phyloP scores from a whole-genome alignment of 2,329 filamentous ascomycete genomes.

The Podosphaera xanthii region DNA sequence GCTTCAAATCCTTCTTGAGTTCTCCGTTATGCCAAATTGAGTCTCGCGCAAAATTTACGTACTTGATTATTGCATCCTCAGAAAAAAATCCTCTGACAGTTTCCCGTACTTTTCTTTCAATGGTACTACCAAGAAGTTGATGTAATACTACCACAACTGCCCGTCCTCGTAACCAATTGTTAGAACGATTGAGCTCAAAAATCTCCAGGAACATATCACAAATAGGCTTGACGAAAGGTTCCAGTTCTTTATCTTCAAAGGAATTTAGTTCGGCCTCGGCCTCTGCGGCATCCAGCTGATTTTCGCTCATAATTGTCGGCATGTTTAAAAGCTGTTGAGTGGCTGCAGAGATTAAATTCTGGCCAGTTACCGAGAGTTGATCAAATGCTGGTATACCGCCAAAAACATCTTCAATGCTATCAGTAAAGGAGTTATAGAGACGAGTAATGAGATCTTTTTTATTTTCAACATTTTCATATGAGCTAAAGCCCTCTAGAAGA shows the following conservation, averaged over 20 bases:
- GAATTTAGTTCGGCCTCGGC: constrained; percentile 86
- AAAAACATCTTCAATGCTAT: constrained; percentile 94
- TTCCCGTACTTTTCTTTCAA: constrained; percentile 86
- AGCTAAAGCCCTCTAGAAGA: constrained; percentile 30
- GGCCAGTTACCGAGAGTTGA: constrained; percentile 76
- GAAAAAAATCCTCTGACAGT: constrained; percentile 49
- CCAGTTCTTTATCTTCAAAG: constrained; percentile 71
- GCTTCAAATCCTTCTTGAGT: constrained; percentile 23
- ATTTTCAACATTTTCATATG: constrained; percentile 36
- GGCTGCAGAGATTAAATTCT: constrained; percentile 67
- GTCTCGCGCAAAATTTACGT: constrained; percentile 50
- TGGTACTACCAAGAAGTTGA: constrained; percentile 83
- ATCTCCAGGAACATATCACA: constrained; percentile 92
- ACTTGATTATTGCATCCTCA: constrained; percentile 57
- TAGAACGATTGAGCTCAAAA: constrained; percentile 83
- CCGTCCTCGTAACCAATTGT: constrained; percentile 89
- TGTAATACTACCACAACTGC: constrained; percentile 93
- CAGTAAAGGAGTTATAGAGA: constrained; percentile 87
- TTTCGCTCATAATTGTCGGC: constrained; percentile 28
- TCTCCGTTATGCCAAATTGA: constrained; percentile 62
- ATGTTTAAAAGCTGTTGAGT: constrained; percentile 37
- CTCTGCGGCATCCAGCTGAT: constrained; percentile 36
- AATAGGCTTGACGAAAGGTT: constrained; percentile 95
- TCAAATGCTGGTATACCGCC: constrained; percentile 91
- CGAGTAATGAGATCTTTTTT: constrained; percentile 79